phyloP scores from a whole-genome alignment of 148 eudicot species.

The Rhododendron vialii region DNA sequence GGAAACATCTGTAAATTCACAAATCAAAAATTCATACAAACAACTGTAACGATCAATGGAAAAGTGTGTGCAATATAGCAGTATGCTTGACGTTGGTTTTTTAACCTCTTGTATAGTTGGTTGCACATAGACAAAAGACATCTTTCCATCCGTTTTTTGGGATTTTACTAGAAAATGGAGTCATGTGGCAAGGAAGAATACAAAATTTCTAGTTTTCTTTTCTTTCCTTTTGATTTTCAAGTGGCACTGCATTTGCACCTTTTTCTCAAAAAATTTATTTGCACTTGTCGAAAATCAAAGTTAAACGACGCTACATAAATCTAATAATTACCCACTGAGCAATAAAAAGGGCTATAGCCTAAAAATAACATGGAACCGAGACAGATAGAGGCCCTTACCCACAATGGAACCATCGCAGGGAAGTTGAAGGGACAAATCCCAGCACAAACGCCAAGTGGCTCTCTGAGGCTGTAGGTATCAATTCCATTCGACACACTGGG shows the following conservation, averaged over 20 bases:
- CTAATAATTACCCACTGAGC: neutral
- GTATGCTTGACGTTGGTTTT: neutral
- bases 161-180: neutral
- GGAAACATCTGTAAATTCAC: slow-evolving; percentile 63
- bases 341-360: neutral
- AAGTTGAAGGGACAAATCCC: slow-evolving; percentile 57
- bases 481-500: slow-evolving; percentile 83
- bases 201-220: neutral
- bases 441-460: slow-evolving; percentile 77
- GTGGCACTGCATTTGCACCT: neutral
- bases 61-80: neutral
- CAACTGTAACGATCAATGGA: neutral
- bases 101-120: neutral
- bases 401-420: slow-evolving; percentile 55
- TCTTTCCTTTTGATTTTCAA: neutral
- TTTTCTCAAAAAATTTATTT: neutral
- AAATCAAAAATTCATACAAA: neutral
- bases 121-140: neutral
- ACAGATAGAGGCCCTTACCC: slow-evolving; percentile 30
- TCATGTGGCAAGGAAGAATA: neutral
- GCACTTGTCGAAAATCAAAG: neutral
- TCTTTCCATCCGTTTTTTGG: neutral
- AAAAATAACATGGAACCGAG: neutral
- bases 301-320: neutral
- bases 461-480: slow-evolving; percentile 86